A percentile compares a stretch with the other conserved stretches of the same genome.
Evolutionary conservation across 805 yeast genomes (phyloP).

Genomic region (Candida schatavii): DNA sequence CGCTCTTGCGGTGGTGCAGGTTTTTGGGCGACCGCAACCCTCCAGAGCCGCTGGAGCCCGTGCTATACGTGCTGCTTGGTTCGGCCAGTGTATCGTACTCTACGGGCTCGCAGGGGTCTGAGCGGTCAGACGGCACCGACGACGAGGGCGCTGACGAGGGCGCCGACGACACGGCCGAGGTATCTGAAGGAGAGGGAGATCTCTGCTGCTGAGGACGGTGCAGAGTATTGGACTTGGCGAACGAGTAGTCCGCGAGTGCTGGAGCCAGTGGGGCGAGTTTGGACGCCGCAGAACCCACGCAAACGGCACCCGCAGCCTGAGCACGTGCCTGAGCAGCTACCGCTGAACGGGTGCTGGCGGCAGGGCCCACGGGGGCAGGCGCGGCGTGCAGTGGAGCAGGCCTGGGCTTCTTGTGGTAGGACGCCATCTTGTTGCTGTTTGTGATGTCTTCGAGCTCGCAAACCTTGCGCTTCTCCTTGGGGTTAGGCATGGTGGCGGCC

Average conservation of each 20-base stretch:
- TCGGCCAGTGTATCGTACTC: no score
- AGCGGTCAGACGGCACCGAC: no score
- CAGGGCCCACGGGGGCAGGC: slow-evolving; percentile 12
- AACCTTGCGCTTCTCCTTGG: slow-evolving; percentile 28
- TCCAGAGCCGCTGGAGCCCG: no score
- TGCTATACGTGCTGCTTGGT: no score
- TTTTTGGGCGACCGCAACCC: slow-evolving; percentile 15
- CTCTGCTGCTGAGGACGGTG: slow-evolving; percentile 13
- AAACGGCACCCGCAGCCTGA: slow-evolving; percentile 3
- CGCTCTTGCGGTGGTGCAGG: slow-evolving; percentile 23
- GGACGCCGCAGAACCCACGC: background rate
- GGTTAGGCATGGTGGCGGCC: slow-evolving; percentile 29
- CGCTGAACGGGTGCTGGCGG: slow-evolving; percentile 2
- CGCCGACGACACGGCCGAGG: slow-evolving; percentile 13
- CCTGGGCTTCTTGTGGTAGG: slow-evolving; percentile 18
- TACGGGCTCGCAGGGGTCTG: no score
- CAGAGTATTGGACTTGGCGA: slow-evolving; percentile 4
- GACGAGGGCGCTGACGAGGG: no score
- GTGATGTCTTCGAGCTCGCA: slow-evolving; percentile 39
- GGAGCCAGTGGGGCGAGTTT: no score
- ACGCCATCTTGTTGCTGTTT: slow-evolving; percentile 25
- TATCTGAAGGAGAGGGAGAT: slow-evolving; percentile 20
- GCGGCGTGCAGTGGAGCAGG: slow-evolving; percentile 20
- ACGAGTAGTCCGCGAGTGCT: background rate
- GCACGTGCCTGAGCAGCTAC: background rate